A percentile compares a stretch with the other conserved stretches of the same genome.
These are phyloP conservation scores for Pyrenopolyporus hunteri DNA, from an alignment of 495 filamentous ascomycete genomes.

Conservation along the genomic window DNA sequence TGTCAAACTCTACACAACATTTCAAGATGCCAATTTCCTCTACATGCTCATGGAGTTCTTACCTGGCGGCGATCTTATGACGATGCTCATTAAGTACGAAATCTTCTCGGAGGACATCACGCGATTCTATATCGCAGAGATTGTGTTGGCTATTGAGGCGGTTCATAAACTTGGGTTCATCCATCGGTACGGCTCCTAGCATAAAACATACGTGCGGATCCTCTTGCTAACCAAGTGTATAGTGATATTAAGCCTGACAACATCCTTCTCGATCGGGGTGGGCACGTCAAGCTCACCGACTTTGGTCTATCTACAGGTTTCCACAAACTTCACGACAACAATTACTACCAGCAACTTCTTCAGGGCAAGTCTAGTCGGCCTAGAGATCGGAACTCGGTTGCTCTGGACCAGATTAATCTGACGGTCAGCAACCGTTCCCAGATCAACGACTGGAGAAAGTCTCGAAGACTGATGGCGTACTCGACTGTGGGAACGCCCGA, in stretches of 20 bases:
- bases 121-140: constrained; percentile 98
- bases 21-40: constrained; percentile 92
- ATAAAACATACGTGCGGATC: background rate
- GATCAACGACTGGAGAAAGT: constrained; percentile 98
- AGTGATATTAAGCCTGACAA: constrained; percentile 99
- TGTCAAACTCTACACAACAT: constrained; percentile 96
- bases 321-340: constrained; percentile 96
- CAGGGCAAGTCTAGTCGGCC: constrained; percentile 76
- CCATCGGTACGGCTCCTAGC: constrained; percentile 73
- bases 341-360: constrained; percentile 97
- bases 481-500: constrained; percentile 98
- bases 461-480: constrained; percentile 92
- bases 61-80: constrained; percentile 98
- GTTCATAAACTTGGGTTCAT: constrained; percentile 98
- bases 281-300: constrained; percentile 98
- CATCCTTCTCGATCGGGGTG: constrained; percentile 91
- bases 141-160: constrained; percentile 95
- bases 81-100: constrained; percentile 99
- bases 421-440: constrained; percentile 96
- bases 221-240: constrained; percentile 21
- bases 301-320: constrained; percentile 98
- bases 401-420: constrained; percentile 96
- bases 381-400: constrained; percentile 86
- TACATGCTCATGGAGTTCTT: constrained; percentile 99
- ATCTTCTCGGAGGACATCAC: constrained; percentile 99